phyloP scores from a whole-genome alignment of 768 basidiomycete genomes.

The Pseudohyphozyma bogoriensis region DNA sequence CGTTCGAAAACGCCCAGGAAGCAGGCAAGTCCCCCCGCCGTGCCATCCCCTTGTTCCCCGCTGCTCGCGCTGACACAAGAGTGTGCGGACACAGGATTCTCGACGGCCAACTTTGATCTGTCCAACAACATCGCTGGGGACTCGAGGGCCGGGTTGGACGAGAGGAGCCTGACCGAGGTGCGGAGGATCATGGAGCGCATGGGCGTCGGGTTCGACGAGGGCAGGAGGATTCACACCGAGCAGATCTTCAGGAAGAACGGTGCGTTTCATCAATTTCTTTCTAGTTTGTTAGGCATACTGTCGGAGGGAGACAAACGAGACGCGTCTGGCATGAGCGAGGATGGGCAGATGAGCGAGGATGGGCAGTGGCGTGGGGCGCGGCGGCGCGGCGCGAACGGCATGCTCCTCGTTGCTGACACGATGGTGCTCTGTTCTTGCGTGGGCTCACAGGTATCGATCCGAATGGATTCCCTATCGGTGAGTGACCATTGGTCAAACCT shows the following conservation, averaged over 20 bases:
- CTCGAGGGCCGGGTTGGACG: constrained; percentile 24
- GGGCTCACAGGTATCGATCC: constrained; percentile 21
- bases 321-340: too few species aligned
- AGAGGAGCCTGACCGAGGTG: constrained; percentile 25
- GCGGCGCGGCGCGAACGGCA: too few species aligned
- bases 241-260: constrained; percentile 21
- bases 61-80: too few species aligned
- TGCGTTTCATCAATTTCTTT: not conserved
- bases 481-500: not conserved
- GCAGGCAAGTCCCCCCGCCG: constrained; percentile 8
- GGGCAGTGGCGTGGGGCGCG: not conserved
- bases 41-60: not conserved
- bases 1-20: constrained; percentile 28
- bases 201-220: constrained; percentile 22
- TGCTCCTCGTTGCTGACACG: too few species aligned
- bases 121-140: constrained; percentile 20
- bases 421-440: not conserved
- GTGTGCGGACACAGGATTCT: constrained; percentile 11
- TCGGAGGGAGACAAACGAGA: too few species aligned
- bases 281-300: too few species aligned
- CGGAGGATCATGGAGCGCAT: constrained; percentile 30
- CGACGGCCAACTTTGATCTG: constrained; percentile 22
- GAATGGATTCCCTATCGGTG: constrained; percentile 22
- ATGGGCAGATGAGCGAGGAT: not conserved
- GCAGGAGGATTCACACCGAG: constrained; percentile 9